Conservation (phyloP, 176 grass and related monocot species). For the Neostapfia colusana region DNA sequence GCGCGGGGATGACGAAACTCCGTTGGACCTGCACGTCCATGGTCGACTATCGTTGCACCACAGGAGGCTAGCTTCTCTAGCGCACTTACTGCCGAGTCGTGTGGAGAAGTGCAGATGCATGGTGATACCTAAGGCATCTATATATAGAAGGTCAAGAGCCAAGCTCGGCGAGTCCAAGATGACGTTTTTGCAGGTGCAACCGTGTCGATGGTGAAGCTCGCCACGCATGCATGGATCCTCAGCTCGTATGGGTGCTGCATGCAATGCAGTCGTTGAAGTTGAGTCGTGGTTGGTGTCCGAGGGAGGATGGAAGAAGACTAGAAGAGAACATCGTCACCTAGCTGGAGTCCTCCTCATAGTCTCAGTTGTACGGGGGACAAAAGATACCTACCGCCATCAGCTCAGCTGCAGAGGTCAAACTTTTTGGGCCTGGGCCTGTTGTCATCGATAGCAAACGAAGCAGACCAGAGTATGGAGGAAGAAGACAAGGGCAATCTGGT, state of each 20-base stretch:
- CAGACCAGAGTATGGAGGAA: too few species aligned
- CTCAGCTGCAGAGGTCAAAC: too few species aligned
- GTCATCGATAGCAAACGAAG: too few species aligned
- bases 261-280: constrained; percentile 13
- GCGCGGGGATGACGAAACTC: not conserved
- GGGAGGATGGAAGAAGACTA: too few species aligned
- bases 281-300: not conserved
- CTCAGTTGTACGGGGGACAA: constrained; percentile 18
- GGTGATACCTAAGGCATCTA: not conserved
- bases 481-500: too few species aligned
- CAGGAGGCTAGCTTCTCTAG: too few species aligned
- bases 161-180: too few species aligned
- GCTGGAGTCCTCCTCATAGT: not conserved
- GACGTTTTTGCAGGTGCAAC: not conserved
- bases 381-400: not conserved
- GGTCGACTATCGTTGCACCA: too few species aligned
- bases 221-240: not conserved
- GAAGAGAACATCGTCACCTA: not conserved
- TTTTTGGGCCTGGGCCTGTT: too few species aligned
- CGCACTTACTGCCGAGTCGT: too few species aligned
- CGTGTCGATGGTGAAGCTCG: not conserved
- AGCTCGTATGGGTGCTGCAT: not conserved
- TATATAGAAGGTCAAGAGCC: not conserved
- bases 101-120: not conserved
- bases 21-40: constrained; percentile 52